These are phyloP conservation scores for Pleurotus djamor DNA, from an alignment of 768 basidiomycete genomes.

Conservation along the genomic window DNA sequence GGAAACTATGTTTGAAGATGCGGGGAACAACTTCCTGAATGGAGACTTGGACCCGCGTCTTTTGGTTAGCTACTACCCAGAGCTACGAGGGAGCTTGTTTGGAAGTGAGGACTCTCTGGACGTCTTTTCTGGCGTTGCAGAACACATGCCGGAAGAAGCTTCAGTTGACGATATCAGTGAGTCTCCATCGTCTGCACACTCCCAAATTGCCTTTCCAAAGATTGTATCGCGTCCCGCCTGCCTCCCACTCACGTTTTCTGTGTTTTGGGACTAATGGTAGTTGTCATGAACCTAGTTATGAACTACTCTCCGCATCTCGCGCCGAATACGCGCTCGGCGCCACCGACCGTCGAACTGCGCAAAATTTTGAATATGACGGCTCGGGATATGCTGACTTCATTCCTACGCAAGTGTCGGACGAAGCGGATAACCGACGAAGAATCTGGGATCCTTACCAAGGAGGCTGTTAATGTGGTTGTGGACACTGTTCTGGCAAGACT, in stretches of 20 bases:
- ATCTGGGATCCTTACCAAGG: constrained; percentile 12
- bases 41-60: constrained; percentile 85
- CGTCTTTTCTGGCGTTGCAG: constrained; percentile 73
- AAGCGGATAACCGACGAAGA: constrained; percentile 36
- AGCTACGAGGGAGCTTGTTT: constrained; percentile 69
- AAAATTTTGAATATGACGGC: constrained; percentile 65
- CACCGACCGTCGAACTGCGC: constrained; percentile 67
- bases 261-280: constrained; percentile 73
- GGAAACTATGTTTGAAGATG: constrained; percentile 83
- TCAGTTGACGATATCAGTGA: constrained; percentile 86
- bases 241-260: constrained; percentile 33
- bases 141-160: constrained; percentile 64
- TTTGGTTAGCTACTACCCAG: constrained; percentile 77
- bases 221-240: constrained; percentile 18
- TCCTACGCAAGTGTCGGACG: constrained; percentile 60
- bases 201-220: constrained; percentile 16
- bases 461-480: constrained; percentile 36
- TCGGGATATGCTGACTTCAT: constrained; percentile 69
- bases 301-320: constrained; percentile 89
- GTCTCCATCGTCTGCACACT: constrained; percentile 31
- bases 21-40: constrained; percentile 72
- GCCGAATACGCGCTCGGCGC: constrained; percentile 64
- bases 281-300: constrained; percentile 85
- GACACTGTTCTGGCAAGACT: constrained; percentile 82
- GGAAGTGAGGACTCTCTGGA: constrained; percentile 52